Base-by-base conservation (phyloP, 2,329 filamentous ascomycete genomes). In the Nannizziopsis barbatae region DNA sequence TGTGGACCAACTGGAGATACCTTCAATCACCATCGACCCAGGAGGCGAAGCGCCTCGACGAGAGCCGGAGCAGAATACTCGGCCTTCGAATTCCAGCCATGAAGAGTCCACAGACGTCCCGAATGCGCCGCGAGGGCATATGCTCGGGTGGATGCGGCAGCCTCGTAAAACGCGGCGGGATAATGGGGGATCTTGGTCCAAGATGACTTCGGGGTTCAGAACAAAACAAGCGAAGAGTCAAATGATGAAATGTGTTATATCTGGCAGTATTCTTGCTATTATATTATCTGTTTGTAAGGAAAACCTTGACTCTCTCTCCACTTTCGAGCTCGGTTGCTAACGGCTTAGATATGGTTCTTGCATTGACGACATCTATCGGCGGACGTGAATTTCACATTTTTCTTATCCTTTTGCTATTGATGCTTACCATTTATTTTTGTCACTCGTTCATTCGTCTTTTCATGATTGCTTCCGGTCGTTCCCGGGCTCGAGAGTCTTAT, bases 331-430 rank as follows among this genome's bases (percentile, higher is more conserved):
- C 7, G 44, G 31, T 40, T 46, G 20, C 18, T 37, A 30, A 49
- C 10, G 14, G 48, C 35, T 35, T 52, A 92, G 86, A 92, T 62
- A 75, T 93, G 54, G 77, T 77, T 4, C 75, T 94, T 39, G 77
- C 80, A 15, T 71, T 88, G 39, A 81, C 82, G 2, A 73, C 78
- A 52, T 76, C 76, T 36, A 72, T 79, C 52, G 70, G 76, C 44
- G 77, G 76, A 37, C 78, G 78, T 62, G 83, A 87, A 64, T 82
- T 93, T 59, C 84, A 87, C 58, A 78, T 93, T 51, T 72, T 93
- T 46, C 75, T 94, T 51, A 81, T 94, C 49, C 74, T 95, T 46
- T 73, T 89, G 54, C 81, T 93, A 50, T 68, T 93, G 45, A 71
- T 82, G 45, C 75, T 82, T 31, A 81, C 83, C 1, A 78, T 90